A percentile compares a stretch with the other conserved stretches of the same genome.
phyloP scores from a whole-genome alignment of 495 filamentous ascomycete species.

The Aspergillus bridgeri region DNA sequence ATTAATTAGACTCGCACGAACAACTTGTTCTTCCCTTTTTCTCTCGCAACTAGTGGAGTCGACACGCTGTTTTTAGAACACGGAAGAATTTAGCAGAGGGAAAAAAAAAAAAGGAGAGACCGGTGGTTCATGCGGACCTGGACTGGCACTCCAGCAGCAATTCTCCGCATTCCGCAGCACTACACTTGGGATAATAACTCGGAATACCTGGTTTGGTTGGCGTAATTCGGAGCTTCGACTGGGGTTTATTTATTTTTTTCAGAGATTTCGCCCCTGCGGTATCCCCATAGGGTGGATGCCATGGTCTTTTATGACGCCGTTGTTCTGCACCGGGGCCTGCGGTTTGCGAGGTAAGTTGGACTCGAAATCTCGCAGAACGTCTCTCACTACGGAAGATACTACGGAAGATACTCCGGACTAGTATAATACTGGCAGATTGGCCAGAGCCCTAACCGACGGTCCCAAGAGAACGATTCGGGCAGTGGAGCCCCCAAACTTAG shows the following conservation, averaged over 20 bases:
- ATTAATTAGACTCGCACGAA: not conserved
- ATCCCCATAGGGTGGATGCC: not conserved
- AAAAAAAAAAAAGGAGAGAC: constrained; percentile 1
- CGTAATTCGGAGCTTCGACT: not conserved
- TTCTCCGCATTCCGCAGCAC: constrained; percentile 13
- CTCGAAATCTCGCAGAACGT: not conserved
- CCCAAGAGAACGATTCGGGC: too few relatives aligned
- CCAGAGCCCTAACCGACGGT: too few relatives aligned
- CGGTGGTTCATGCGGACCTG: not conserved
- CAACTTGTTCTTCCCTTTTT: not conserved
- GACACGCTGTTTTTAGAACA: constrained; percentile 9
- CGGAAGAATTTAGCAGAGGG: not conserved
- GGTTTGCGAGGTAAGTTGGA: not conserved
- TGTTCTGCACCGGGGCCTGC: not conserved
- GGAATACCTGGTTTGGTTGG: constrained; percentile 3
- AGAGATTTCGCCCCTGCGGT: not conserved
- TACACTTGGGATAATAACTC: too few relatives aligned
- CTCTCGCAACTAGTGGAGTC: not conserved
- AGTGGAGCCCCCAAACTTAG: not conserved
- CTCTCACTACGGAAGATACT: too few relatives aligned
- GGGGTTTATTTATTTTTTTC: not conserved
- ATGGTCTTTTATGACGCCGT: not conserved
- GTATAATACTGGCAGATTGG: too few relatives aligned
- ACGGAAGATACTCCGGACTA: too few relatives aligned
- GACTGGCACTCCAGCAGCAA: not conserved